Percentiles rank a stretch among this genome's conserved stretches.
Conservation (phyloP, 257 asterid genomes). For the Lavandula angustifolia region DNA sequence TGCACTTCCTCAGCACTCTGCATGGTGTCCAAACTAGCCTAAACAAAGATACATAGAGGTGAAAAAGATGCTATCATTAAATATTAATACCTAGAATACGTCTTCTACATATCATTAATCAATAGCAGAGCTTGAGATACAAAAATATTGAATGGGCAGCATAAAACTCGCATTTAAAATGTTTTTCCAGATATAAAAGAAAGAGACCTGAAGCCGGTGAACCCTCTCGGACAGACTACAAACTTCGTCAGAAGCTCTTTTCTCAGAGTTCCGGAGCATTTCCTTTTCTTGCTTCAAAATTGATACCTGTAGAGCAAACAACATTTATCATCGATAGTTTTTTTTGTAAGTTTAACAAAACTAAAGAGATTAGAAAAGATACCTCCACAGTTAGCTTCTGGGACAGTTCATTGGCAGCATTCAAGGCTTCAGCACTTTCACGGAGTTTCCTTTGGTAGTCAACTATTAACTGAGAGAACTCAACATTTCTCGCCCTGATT, state of each 20-base stretch:
- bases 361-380: not conserved
- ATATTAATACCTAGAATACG: not conserved
- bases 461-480: conserved; percentile 78
- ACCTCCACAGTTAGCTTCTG: conserved; percentile 85
- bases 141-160: not conserved
- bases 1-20: conserved; percentile 85
- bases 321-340: conserved; percentile 3
- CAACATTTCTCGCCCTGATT: conserved; percentile 72
- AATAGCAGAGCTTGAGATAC: not conserved
- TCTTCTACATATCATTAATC: conserved; percentile 17
- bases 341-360: conserved; percentile 4
- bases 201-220: conserved; percentile 73
- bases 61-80: conserved; percentile 8
- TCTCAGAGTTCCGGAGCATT: conserved; percentile 69
- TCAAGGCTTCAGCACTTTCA: conserved; percentile 70
- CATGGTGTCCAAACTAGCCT: conserved; percentile 87
- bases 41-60: conserved; percentile 27
- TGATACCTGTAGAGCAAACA: conserved; percentile 43
- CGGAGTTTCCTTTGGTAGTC: conserved; percentile 83
- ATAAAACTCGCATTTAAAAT: not conserved
- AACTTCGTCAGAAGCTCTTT: conserved; percentile 89
- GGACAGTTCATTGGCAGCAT: conserved; percentile 66
- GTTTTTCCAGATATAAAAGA: not conserved
- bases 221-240: conserved; percentile 82
- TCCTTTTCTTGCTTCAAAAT: conserved; percentile 78